Base-by-base conservation (phyloP, 108 stramenopile species). In the Nannochloropsis gaditana region DNA sequence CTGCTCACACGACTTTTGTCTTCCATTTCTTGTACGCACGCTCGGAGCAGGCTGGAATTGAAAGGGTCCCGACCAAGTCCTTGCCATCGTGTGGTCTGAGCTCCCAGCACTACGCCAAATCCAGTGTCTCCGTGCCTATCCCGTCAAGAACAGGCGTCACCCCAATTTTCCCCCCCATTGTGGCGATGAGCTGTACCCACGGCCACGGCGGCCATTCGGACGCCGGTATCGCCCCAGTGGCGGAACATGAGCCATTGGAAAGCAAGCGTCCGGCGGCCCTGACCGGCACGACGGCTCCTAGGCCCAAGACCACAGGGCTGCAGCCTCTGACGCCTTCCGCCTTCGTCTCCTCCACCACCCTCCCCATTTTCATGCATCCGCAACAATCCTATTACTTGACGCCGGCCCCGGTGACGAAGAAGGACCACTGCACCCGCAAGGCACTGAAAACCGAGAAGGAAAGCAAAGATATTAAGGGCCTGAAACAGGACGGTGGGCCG, bases 341-440 rank as follows among this genome's bases (percentile, higher is more conserved):
- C 59, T 73, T 73, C n/a, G 59, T n/a, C n/a, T 15, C 59, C 59
- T n/a, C n/a, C 59, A 73, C 59, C 2, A 73, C 59, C 59, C 59
- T 73, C 59, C 59, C 59, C 2, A 73, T 73, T n/a, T 73, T 73
- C 59, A 73, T 73, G 59, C 59, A 73, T 73, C 59, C 59, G 2
- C 59, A 73, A 73, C 59, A 73, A 73, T 73, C 59, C 2, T 73
- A 73, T n/a, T 73, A 73, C 59, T n/a, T 73, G 59, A 73, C 59
- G 59, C 59, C 59, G 59, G 59, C 59, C 59, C 59, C 4, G 59
- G 59, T n/a, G 19, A 73, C 2, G 59, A 73, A 73, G 59, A 73
- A 73, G 59, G 59, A 73, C 59, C 15, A 73, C 2, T 15, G 59
- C 5, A 19, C 59, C 19, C 15, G n/a, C 19, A n/a, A 73, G 59